Percentiles rank a stretch among this genome's conserved stretches.
Evolutionary conservation across 2,329 filamentous ascomycete genomes (phyloP).

Genomic region (Chaetomium strumarium): DNA sequence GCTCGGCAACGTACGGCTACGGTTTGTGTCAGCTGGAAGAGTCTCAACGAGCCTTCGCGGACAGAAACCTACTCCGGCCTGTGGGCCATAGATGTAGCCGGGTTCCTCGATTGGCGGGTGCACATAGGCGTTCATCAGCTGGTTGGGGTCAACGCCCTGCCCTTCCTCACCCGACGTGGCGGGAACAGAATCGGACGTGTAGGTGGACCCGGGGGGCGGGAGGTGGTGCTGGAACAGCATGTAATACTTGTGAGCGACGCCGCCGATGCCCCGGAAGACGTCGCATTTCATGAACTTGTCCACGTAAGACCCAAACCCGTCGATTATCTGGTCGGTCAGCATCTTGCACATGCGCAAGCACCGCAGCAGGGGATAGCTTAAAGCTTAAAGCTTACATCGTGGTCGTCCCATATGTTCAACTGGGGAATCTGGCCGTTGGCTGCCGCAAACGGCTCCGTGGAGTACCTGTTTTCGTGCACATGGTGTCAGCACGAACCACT

Average conservation of each 20-base stretch:
- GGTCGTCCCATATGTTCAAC: constrained; percentile 97
- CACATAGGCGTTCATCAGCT: constrained; percentile 72
- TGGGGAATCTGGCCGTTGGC: constrained; percentile 91
- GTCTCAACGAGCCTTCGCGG: neutral
- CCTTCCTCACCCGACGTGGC: constrained; percentile 45
- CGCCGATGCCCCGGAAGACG: constrained; percentile 84
- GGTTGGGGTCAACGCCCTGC: constrained; percentile 60
- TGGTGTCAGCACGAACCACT: neutral
- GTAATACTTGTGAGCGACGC: constrained; percentile 95
- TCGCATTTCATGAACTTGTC: constrained; percentile 84
- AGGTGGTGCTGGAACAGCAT: constrained; percentile 95
- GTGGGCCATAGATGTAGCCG: constrained; percentile 72
- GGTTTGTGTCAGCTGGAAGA: constrained; percentile 48
- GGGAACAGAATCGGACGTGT: constrained; percentile 51
- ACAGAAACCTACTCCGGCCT: constrained; percentile 60
- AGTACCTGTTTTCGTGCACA: constrained; percentile 56
- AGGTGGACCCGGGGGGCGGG: constrained; percentile 77
- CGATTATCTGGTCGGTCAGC: constrained; percentile 62
- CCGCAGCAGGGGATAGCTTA: too few species aligned
- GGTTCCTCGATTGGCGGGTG: constrained; percentile 49
- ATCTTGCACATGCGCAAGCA: neutral
- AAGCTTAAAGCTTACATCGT: constrained; percentile 53
- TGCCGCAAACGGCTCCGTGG: constrained; percentile 73
- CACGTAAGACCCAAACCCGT: constrained; percentile 90
- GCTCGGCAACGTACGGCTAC: constrained; percentile 82